Conservation (phyloP, 257 asterid species). For the Solanum rostratum region DNA sequence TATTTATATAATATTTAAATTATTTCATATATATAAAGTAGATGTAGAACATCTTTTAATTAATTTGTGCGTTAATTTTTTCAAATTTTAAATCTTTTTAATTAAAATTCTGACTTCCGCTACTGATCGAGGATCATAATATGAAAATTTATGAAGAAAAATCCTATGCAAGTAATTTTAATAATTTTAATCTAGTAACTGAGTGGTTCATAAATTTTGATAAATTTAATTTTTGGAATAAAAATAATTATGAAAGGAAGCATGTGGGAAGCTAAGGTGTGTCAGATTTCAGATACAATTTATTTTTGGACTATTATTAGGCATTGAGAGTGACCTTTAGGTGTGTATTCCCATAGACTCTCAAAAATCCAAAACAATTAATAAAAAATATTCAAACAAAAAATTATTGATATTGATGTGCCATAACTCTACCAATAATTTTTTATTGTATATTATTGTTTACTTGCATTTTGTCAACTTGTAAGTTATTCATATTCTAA, state of each 20-base stretch:
- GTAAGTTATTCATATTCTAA: background rate
- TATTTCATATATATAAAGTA: too few relatives aligned
- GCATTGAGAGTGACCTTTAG: background rate
- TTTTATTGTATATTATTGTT: background rate
- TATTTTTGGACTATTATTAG: background rate
- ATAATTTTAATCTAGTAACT: background rate
- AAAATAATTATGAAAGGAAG: background rate
- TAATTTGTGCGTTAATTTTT: too few relatives aligned
- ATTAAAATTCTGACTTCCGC: too few relatives aligned
- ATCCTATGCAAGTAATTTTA: background rate
- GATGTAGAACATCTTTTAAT: fast-evolving
- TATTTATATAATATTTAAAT: too few relatives aligned
- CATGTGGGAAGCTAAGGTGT: background rate
- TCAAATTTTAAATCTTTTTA: too few relatives aligned
- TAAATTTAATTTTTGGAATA: background rate
- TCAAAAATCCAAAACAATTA: background rate
- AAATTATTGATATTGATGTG: background rate
- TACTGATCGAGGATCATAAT: background rate
- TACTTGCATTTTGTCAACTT: background rate
- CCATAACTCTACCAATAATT: background rate
- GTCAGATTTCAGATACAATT: background rate
- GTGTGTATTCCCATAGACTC: background rate
- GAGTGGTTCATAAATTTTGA: background rate
- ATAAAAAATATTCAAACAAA: background rate
- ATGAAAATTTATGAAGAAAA: background rate